These are phyloP conservation scores for Prinsepia uniflora DNA, from an alignment of 306 rosid species.

Conservation along the genomic window DNA sequence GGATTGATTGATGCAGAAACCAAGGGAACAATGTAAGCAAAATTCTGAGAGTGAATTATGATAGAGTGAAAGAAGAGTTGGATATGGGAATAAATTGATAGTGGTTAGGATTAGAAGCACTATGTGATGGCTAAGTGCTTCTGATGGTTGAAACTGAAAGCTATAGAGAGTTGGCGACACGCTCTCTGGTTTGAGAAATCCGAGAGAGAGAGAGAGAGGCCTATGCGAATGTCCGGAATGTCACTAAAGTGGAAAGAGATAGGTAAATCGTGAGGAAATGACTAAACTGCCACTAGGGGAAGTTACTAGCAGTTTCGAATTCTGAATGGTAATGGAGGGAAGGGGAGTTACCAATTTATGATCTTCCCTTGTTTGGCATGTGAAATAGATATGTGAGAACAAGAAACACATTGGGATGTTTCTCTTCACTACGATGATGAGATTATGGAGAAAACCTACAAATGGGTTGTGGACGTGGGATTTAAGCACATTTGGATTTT, in stretches of 20 bases:
- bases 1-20: slow-evolving; percentile 11
- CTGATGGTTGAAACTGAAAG: slow-evolving; percentile 58
- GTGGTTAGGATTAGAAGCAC: slow-evolving; percentile 49
- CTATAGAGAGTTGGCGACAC: slow-evolving; percentile 54
- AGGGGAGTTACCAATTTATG: not conserved
- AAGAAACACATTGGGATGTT: not conserved
- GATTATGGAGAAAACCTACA: not conserved
- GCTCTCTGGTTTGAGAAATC: slow-evolving; percentile 39
- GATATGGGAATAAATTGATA: slow-evolving; percentile 28
- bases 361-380: not conserved
- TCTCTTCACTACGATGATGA: not conserved
- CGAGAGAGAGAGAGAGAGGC: slow-evolving; percentile 31
- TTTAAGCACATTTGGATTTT: not conserved
- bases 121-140: slow-evolving; percentile 29
- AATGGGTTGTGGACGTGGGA: not conserved
- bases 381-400: not conserved
- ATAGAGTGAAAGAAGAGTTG: slow-evolving; percentile 8
- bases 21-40: slow-evolving; percentile 6
- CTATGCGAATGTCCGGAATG: slow-evolving; percentile 5
- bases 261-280: slow-evolving; percentile 37
- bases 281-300: slow-evolving; percentile 58
- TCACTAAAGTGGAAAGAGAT: slow-evolving; percentile 41
- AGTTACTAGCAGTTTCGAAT: slow-evolving; percentile 17
- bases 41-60: slow-evolving; percentile 30
- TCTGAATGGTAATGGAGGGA: slow-evolving; percentile 17